phyloP scores from a whole-genome alignment of 305 asterid species.

The Ilex paraguariensis region DNA sequence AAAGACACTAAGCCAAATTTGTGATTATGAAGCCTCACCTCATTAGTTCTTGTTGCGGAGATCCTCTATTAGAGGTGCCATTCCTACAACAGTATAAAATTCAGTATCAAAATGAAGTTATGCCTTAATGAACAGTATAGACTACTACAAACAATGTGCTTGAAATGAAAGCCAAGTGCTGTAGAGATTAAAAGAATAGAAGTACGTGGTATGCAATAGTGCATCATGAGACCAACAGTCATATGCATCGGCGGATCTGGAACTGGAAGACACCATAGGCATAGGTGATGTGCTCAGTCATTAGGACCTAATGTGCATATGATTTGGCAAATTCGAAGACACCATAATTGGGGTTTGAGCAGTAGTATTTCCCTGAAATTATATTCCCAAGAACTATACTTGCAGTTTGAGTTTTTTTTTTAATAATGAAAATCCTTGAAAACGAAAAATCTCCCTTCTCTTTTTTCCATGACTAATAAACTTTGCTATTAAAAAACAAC shows the following conservation, averaged over 20 bases:
- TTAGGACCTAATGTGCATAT: not conserved
- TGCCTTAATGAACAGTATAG: not conserved
- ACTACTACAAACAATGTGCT: not conserved
- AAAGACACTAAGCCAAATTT: too few relatives aligned
- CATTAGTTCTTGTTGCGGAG: conserved; percentile 62
- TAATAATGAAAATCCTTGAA: too few relatives aligned
- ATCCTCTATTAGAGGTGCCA: conserved; percentile 35
- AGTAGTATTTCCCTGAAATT: not conserved
- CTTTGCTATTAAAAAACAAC: too few relatives aligned
- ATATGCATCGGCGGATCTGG: not conserved
- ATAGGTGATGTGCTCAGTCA: too few relatives aligned
- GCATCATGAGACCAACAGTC: not conserved
- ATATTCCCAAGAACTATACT: not conserved
- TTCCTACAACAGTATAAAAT: conserved; percentile 31
- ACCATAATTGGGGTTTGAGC: not conserved
- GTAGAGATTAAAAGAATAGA: not conserved
- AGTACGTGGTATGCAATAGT: not conserved
- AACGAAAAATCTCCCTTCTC: too few relatives aligned
- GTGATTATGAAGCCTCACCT: conserved; percentile 35
- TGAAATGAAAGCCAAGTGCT: not conserved
- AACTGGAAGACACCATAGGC: not conserved
- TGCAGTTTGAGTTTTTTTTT: too few relatives aligned
- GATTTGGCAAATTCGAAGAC: not conserved
- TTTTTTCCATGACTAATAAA: too few relatives aligned
- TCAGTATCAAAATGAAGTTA: conserved; percentile 13